Base-by-base conservation (phyloP, 306 rosid genomes). In the Mimosa pudica region DNA sequence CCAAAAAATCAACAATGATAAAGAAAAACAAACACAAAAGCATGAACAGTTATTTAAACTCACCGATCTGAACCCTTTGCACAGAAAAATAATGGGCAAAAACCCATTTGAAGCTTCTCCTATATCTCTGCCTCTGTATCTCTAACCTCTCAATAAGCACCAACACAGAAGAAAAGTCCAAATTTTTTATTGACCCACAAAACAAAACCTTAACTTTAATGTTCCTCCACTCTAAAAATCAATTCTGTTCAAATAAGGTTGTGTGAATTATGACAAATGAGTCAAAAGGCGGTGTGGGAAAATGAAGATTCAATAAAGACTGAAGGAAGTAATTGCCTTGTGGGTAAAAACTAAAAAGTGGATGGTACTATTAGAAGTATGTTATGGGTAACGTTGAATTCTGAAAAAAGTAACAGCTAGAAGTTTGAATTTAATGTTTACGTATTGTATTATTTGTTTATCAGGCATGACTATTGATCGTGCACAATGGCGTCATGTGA, bases 51-150 rank as follows among this genome's bases (percentile, higher is more conserved):
- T 8, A 47, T 5, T 17, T 58, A 14, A 32, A 51, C 95, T 44
- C 89, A 95, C 98, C 97, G 92, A 84, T 90, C 88, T 10, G 88
- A 88, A 74, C 80, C 89, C 79, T 71, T 88, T 77, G 92, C 91
- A n/a, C 95, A 92, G 47, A 92, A 89, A 82, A 90, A 89, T 78
- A 94, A 79, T 42, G 80, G 73, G 81, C 79, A 70, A 72, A 89
- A 84, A 64, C 82, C 86, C 77, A 83, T 65, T 61, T 81, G 73
- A 78, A 72, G 66, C 13, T 7, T n/a, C 47, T 47, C 64, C 58
- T 47, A 51, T 72, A n/a, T 4, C 73, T 74, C 33, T 67, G 32
- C 20, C 63, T 67, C 49, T 41, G 1, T 60, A 30, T 41, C 32
- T 77, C 55, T n/a, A 20, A 9, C 71, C 17, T 17, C 32, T 62